phyloP scores from a whole-genome alignment of 352 stramenopile genomes.

The Phytopythium cucurbitacearum region DNA sequence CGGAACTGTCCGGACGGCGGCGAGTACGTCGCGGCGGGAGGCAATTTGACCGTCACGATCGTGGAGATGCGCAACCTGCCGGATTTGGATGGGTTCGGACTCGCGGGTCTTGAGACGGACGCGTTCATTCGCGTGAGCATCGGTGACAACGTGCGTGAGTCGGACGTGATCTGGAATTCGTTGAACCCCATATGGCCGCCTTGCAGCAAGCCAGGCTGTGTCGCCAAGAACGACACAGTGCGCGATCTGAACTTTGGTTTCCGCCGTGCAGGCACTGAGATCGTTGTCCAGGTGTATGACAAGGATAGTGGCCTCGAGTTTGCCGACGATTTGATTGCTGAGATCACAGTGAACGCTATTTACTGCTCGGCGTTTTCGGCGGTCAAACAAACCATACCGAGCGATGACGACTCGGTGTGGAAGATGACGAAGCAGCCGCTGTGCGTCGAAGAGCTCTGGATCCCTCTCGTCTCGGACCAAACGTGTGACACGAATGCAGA shows the following conservation, averaged over 20 bases:
- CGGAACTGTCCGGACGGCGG: conserved; percentile 68
- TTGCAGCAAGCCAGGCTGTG: conserved; percentile 41
- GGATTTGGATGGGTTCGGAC: conserved; percentile 73
- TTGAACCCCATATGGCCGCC: conserved; percentile 77
- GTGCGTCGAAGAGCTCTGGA: conserved; percentile 77
- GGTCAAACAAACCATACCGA: conserved; percentile 32
- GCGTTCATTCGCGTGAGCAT: conserved; percentile 75
- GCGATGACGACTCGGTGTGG: conserved; percentile 58
- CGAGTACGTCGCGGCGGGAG: conserved; percentile 70
- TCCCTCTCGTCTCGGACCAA: conserved; percentile 36
- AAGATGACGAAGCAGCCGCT: conserved; percentile 57
- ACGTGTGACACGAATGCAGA: conserved; percentile 3
- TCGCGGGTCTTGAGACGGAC: conserved; percentile 63
- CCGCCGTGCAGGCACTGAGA: conserved; percentile 66
- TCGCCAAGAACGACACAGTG: conserved; percentile 32
- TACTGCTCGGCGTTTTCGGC: conserved; percentile 78
- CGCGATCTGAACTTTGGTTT: conserved; percentile 86
- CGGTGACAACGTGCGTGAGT: conserved; percentile 60
- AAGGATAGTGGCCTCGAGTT: conserved; percentile 87
- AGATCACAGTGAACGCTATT: conserved; percentile 68
- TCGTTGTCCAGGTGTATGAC: conserved; percentile 69
- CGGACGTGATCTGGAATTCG: conserved; percentile 57
- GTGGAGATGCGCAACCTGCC: conserved; percentile 83
- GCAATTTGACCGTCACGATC: conserved; percentile 84
- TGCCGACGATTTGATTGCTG: conserved; percentile 74